phyloP scores from a whole-genome alignment of 177 flowering plant genomes.

The Telopea speciosissima region DNA sequence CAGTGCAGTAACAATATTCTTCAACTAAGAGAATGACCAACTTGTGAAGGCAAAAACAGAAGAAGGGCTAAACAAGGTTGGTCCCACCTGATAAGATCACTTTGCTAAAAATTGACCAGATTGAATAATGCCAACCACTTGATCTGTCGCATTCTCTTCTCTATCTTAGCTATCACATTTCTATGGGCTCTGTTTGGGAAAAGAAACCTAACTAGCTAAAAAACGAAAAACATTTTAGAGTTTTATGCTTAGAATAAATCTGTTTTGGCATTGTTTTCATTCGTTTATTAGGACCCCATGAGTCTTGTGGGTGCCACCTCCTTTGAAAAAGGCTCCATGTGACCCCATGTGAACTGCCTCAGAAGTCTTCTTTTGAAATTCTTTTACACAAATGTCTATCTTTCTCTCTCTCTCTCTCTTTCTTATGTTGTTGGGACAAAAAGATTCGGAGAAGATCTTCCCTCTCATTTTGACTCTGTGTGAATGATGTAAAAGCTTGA shows the following conservation, averaged over 20 bases:
- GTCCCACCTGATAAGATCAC: background rate
- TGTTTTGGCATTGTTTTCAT: background rate
- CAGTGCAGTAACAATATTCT: no score
- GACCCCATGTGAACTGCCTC: conserved; percentile 5
- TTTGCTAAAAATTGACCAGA: background rate
- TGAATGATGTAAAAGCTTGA: background rate
- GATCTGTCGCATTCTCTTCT: background rate
- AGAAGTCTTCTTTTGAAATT: background rate
- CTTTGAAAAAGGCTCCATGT: background rate
- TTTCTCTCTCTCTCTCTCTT: background rate
- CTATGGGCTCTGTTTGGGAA: background rate
- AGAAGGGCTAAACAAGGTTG: background rate
- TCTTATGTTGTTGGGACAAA: background rate
- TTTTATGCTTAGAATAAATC: background rate
- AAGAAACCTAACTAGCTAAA: background rate
- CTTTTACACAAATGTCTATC: background rate
- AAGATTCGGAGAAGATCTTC: conserved; percentile 2
- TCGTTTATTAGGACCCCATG: background rate
- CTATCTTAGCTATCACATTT: background rate
- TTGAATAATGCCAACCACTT: background rate
- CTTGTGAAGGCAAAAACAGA: background rate
- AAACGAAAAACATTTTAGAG: background rate
- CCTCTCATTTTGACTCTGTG: background rate
- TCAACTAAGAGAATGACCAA: background rate
- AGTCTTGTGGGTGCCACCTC: background rate